Conservation (phyloP, 1,284 basidiomycete genomes). For the Vanrija pseudolonga region DNA sequence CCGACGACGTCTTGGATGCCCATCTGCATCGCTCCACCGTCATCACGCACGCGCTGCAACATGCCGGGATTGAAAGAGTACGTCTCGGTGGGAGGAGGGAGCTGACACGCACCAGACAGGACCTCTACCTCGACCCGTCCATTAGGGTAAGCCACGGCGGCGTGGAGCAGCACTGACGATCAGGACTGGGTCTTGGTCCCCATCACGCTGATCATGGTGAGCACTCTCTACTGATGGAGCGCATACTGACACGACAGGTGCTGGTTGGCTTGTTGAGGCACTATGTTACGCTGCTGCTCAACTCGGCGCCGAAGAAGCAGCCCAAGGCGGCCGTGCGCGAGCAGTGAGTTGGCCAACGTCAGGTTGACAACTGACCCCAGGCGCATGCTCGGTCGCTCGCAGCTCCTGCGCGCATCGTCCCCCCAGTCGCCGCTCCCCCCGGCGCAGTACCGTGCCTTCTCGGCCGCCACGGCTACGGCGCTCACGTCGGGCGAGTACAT, state of each 20-base stretch:
- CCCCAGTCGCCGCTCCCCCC: constrained; percentile 76
- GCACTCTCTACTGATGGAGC: constrained; percentile 25
- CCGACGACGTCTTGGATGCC: background rate
- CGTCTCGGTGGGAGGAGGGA: background rate
- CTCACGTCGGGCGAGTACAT: constrained; percentile 75
- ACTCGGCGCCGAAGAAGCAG: constrained; percentile 77
- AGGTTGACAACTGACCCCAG: constrained; percentile 51
- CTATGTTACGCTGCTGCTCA: constrained; percentile 84
- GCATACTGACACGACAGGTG: constrained; percentile 56
- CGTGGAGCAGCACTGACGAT: background rate
- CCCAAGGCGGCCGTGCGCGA: constrained; percentile 77
- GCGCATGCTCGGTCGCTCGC: constrained; percentile 75
- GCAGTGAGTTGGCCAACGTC: constrained; percentile 65
- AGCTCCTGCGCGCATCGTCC: constrained; percentile 74
- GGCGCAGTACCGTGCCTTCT: constrained; percentile 68
- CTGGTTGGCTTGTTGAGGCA: constrained; percentile 91
- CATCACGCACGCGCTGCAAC: background rate
- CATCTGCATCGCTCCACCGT: background rate
- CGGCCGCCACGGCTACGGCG: constrained; percentile 64
- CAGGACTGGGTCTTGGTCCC: constrained; percentile 77
- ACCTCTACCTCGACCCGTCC: constrained; percentile 82
- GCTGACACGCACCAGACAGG: constrained; percentile 26
- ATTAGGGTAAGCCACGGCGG: constrained; percentile 67
- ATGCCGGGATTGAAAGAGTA: constrained; percentile 17
- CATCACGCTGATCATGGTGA: constrained; percentile 94